Evolutionary conservation across 2,329 filamentous ascomycete species (phyloP).

Genomic region (Microsporum ferrugineum): DNA sequence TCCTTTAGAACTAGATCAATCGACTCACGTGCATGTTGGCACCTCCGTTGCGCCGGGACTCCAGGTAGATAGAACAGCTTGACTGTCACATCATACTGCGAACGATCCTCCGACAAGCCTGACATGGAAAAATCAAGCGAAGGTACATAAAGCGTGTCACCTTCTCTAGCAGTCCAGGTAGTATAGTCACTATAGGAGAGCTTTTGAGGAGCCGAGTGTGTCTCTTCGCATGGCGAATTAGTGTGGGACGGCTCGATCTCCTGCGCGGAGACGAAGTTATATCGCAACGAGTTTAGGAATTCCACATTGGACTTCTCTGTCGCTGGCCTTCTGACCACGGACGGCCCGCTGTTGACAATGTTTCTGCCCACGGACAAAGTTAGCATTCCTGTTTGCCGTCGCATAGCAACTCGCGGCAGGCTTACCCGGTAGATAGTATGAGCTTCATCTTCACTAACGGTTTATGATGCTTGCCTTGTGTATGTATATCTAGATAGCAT

Average conservation of each 20-base stretch:
- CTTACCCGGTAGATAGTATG: conserved; percentile 72
- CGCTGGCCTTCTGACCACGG: conserved; percentile 68
- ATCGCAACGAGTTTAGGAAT: conserved; percentile 74
- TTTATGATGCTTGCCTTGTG: not conserved
- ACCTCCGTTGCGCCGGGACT: conserved; percentile 52
- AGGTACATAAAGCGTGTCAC: conserved; percentile 60
- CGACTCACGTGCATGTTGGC: conserved; percentile 63
- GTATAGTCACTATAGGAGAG: conserved; percentile 24
- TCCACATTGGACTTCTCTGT: conserved; percentile 84
- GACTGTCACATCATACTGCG: conserved; percentile 85
- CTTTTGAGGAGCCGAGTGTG: conserved; percentile 10
- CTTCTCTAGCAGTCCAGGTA: conserved; percentile 56
- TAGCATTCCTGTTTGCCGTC: not conserved
- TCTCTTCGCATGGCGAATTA: conserved; percentile 18
- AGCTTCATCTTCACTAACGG: conserved; percentile 54
- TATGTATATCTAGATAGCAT: not conserved
- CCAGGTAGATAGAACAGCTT: conserved; percentile 87
- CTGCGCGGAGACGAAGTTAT: conserved; percentile 68
- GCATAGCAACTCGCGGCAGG: not conserved
- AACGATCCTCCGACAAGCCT: conserved; percentile 66
- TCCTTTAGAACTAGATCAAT: conserved; percentile 70
- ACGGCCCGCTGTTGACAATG: conserved; percentile 72
- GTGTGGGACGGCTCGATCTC: conserved; percentile 39
- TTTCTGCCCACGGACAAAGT: conserved; percentile 43
- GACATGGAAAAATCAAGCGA: conserved; percentile 60